A percentile compares a stretch with the other conserved stretches of the same genome.
These are phyloP conservation scores for Fomitopsis schrenkii DNA, from an alignment of 1,284 basidiomycete species.

Conservation along the genomic window DNA sequence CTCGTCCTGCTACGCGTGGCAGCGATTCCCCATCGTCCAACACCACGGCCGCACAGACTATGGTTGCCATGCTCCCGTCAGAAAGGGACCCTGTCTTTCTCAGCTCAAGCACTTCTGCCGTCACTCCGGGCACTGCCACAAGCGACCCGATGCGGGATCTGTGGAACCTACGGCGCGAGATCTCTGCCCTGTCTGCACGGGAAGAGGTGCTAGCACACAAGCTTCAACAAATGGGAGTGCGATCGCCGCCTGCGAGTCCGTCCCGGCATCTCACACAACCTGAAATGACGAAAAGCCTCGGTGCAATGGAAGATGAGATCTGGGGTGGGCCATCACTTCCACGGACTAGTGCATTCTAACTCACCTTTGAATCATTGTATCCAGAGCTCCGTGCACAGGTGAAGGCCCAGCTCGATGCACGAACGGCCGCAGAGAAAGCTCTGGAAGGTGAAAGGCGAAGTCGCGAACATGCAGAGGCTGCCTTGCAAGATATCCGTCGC, in stretches of 20 bases:
- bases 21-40: no score
- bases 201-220: conserved; percentile 28
- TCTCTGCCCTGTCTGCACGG: conserved; percentile 29
- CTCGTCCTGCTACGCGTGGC: no score
- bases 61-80: no score
- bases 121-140: no score
- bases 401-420: conserved; percentile 10
- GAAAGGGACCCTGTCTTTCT: no score
- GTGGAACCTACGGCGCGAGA: conserved; percentile 19
- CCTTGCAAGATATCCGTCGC: conserved; percentile 33
- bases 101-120: no score
- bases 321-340: neutral
- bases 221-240: conserved; percentile 9
- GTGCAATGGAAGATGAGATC: neutral
- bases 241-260: neutral
- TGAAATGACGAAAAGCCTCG: neutral
- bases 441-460: conserved; percentile 30
- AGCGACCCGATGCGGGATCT: no score
- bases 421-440: conserved; percentile 15
- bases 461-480: conserved; percentile 29
- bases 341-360: neutral
- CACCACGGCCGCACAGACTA: no score
- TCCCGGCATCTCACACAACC: no score
- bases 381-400: conserved; percentile 15
- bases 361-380: neutral